Conservation (phyloP, 345 rosid genomes). For the Jatropha curcas region DNA sequence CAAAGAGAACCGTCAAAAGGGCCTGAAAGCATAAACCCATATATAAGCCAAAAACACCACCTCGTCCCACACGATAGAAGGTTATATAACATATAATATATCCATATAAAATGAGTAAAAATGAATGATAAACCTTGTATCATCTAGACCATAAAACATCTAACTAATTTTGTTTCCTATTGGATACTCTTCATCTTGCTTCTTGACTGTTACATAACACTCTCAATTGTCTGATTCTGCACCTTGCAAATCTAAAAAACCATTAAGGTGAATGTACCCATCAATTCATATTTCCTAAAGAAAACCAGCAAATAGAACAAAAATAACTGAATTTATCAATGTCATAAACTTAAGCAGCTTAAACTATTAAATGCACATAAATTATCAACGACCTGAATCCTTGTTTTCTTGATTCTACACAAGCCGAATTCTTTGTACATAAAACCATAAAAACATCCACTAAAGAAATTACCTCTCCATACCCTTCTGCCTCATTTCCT, state of each 20-base stretch:
- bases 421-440: background rate
- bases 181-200: background rate
- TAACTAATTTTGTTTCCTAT: background rate
- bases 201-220: background rate
- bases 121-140: no score
- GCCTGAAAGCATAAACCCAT: no score
- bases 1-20: no score
- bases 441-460: background rate
- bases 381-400: background rate
- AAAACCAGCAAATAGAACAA: background rate
- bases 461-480: slow-evolving; percentile 40
- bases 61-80: no score
- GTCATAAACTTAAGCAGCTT: background rate
- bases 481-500: slow-evolving; percentile 48
- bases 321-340: background rate
- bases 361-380: background rate
- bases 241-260: background rate
- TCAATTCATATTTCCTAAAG: background rate
- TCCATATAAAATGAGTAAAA: no score
- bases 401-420: background rate
- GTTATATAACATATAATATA: no score
- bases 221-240: background rate
- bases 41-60: no score
- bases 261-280: background rate
- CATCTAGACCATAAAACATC: background rate